Conservation (phyloP, 345 rosid species). For the Citrus australasica region DNA sequence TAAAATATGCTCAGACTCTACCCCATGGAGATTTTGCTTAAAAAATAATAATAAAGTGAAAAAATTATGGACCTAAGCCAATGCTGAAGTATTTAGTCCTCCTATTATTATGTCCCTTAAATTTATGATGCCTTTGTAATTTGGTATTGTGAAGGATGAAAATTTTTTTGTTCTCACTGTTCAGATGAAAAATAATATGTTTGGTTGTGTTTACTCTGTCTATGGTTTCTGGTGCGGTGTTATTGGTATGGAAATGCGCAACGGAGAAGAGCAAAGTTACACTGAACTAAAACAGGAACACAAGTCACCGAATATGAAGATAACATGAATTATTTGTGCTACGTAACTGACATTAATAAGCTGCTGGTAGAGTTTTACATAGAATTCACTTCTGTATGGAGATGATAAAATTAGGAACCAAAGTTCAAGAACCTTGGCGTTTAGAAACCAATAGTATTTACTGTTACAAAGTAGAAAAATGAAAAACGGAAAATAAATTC, state of each 20-base stretch:
- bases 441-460: slow-evolving; percentile 22
- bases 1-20: background rate
- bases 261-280: background rate
- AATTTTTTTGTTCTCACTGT: too few species aligned
- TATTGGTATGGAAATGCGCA: background rate
- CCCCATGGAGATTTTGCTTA: background rate
- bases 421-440: background rate
- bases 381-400: background rate
- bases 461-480: background rate
- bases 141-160: too few species aligned
- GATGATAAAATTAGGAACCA: background rate
- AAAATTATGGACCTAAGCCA: background rate
- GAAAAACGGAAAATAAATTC: background rate
- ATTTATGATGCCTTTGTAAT: too few species aligned
- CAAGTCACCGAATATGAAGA: background rate
- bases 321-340: background rate
- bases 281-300: background rate
- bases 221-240: background rate
- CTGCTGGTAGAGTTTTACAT: background rate
- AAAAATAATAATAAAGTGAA: background rate
- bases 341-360: background rate
- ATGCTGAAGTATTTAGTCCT: too few species aligned
- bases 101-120: too few species aligned
- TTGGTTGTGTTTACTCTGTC: background rate
- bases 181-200: too few species aligned